These are phyloP conservation scores for Trypethelium eluteriae DNA, from an alignment of 495 filamentous ascomycete species.

Conservation along the genomic window DNA sequence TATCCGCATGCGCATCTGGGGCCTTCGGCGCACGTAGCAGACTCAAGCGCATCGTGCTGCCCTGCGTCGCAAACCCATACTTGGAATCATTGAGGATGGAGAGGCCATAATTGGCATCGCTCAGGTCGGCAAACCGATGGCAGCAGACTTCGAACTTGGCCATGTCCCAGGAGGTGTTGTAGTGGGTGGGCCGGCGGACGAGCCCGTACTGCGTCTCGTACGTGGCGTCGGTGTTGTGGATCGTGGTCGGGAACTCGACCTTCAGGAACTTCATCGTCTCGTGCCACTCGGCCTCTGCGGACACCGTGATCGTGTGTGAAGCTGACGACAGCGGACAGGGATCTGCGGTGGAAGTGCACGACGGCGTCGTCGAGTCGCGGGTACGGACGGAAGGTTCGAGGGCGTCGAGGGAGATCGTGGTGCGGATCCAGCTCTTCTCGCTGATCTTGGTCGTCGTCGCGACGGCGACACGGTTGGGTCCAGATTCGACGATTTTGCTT, in stretches of 20 bases:
- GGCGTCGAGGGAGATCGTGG: constrained; percentile 71
- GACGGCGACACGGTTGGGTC: constrained; percentile 67
- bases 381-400: constrained; percentile 45
- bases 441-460: constrained; percentile 78
- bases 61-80: constrained; percentile 88
- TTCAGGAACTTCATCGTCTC: constrained; percentile 98
- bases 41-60: constrained; percentile 86
- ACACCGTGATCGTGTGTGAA: constrained; percentile 60
- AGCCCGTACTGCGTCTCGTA: constrained; percentile 95
- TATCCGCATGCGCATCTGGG: constrained; percentile 91
- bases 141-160: constrained; percentile 98
- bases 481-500: constrained; percentile 64
- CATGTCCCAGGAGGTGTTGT: constrained; percentile 98
- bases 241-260: constrained; percentile 93
- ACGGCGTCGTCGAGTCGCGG: neutral
- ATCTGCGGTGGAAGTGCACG: neutral
- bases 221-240: constrained; percentile 85
- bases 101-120: constrained; percentile 84
- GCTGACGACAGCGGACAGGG: neutral
- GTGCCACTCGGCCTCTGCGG: constrained; percentile 81
- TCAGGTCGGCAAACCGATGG: constrained; percentile 95
- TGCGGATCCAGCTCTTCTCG: constrained; percentile 77
- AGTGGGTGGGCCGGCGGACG: constrained; percentile 81
- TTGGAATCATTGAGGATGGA: constrained; percentile 94
- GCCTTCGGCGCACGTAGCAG: constrained; percentile 90